These are phyloP conservation scores for Hypsizygus marmoreus DNA, from an alignment of 768 basidiomycete species.

Conservation along the genomic window DNA sequence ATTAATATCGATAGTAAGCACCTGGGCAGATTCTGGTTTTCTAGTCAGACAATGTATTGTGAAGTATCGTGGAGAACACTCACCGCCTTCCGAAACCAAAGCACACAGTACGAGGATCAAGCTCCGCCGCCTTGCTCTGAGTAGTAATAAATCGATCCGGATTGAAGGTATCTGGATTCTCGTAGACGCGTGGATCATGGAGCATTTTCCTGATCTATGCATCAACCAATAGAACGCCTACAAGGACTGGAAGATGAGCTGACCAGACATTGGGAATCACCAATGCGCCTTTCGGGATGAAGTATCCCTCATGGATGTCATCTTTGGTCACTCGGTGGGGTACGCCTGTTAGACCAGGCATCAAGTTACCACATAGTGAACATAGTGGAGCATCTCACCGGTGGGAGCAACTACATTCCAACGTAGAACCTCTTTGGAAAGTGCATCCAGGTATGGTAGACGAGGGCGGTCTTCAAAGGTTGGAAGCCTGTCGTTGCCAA, in stretches of 20 bases:
- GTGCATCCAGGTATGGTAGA: conserved; percentile 62
- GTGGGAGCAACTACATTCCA: conserved; percentile 51
- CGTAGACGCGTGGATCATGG: conserved; percentile 56
- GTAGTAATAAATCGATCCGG: conserved; percentile 61
- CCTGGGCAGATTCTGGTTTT: conserved; percentile 36
- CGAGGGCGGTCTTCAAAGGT: conserved; percentile 56
- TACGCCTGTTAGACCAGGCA: conserved; percentile 35
- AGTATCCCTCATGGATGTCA: conserved; percentile 62
- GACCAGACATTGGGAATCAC: conserved; percentile 56
- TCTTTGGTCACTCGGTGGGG: conserved; percentile 61
- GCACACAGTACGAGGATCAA: conserved; percentile 59
- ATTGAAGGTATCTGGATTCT: conserved; percentile 54
- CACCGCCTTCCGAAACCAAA: conserved; percentile 75
- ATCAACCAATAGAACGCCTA: conserved; percentile 19
- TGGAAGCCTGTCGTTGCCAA: conserved; percentile 63
- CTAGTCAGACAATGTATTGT: background rate
- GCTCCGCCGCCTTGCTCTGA: conserved; percentile 43
- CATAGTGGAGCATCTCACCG: conserved; percentile 28
- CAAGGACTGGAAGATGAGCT: conserved; percentile 1
- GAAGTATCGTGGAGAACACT: conserved; percentile 17
- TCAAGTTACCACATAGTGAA: conserved; percentile 9
- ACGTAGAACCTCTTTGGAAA: conserved; percentile 58
- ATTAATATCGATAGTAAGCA: conserved; percentile 17
- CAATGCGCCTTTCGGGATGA: conserved; percentile 59
- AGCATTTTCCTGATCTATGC: conserved; percentile 43